Conservation (phyloP, 2,329 filamentous ascomycete genomes). For the Anthostomella pinea region DNA sequence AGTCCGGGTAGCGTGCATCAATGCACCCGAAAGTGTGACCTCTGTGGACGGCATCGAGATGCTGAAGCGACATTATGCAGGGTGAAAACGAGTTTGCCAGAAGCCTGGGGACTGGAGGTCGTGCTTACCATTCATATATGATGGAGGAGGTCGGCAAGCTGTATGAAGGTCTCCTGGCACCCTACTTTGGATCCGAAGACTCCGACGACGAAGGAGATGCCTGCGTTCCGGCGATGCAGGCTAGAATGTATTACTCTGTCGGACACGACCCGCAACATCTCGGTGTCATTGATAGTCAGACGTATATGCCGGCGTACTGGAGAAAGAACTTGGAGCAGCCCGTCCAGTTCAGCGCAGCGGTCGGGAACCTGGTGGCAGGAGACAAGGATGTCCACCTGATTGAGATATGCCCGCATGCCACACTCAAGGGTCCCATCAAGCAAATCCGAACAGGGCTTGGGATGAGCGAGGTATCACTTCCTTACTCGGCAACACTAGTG, state of each 20-base stretch:
- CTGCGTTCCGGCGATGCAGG: too few species aligned
- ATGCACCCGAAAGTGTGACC: slow-evolving; percentile 17
- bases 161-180: slow-evolving; percentile 14
- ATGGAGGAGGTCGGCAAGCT: slow-evolving; percentile 14
- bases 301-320: slow-evolving; percentile 9
- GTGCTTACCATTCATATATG: slow-evolving; percentile 16
- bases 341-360: slow-evolving; percentile 9
- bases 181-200: background rate
- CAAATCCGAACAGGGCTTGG: slow-evolving; percentile 30
- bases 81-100: slow-evolving; percentile 1
- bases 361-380: background rate
- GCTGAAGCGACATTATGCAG: background rate
- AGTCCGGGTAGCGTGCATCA: slow-evolving; percentile 19
- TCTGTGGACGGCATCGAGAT: slow-evolving; percentile 12
- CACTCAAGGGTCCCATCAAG: slow-evolving; percentile 33
- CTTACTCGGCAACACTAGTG: slow-evolving; percentile 1
- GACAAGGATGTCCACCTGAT: slow-evolving; percentile 7
- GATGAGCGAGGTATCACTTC: too few species aligned
- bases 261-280: too few species aligned
- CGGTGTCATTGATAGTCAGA: background rate
- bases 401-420: slow-evolving; percentile 24
- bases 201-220: too few species aligned
- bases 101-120: slow-evolving; percentile 2
- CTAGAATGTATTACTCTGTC: slow-evolving; percentile 18
- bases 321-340: slow-evolving; percentile 12